A percentile compares a stretch with the other conserved stretches of the same genome.
These are phyloP conservation scores for Phytophthora rubi DNA, from an alignment of 352 stramenopile species.

Conservation along the genomic window DNA sequence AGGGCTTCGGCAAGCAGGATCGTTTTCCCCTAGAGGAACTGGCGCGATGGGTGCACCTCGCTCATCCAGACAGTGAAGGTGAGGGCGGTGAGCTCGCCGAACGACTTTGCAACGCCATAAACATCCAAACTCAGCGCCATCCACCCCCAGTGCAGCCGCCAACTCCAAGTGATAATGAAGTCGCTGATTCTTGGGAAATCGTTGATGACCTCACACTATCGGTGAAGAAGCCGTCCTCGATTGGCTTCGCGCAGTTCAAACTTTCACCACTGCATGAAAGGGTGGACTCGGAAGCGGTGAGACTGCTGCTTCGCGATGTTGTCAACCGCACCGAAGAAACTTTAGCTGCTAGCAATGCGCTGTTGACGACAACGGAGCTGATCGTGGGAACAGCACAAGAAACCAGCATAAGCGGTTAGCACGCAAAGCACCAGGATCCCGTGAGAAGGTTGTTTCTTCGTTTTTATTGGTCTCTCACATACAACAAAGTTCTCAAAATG, in stretches of 20 bases:
- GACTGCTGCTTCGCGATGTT: conserved; percentile 29
- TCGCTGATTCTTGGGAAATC: conserved; percentile 38
- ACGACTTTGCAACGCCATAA: conserved; percentile 49
- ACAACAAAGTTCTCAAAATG: conserved; percentile 34
- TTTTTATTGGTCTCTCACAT: conserved; percentile 41
- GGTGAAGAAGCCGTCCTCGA: conserved; percentile 8
- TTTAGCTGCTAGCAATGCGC: neutral
- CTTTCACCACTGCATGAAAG: conserved; percentile 29
- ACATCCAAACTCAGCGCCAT: conserved; percentile 48
- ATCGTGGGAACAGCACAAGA: conserved; percentile 18
- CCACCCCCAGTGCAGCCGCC: neutral
- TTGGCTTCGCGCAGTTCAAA: conserved; percentile 50
- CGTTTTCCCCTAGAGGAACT: conserved; percentile 54
- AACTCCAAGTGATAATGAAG: conserved; percentile 3
- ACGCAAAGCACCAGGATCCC: neutral
- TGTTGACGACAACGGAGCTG: conserved; percentile 12
- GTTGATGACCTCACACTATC: conserved; percentile 11
- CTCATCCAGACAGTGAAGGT: conserved; percentile 10
- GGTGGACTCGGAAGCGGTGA: conserved; percentile 23
- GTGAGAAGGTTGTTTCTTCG: conserved; percentile 28
- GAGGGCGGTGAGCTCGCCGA: conserved; percentile 30
- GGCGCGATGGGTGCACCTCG: conserved; percentile 38
- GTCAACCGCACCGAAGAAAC: conserved; percentile 23
- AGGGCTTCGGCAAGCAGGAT: conserved; percentile 67
- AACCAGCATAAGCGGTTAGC: conserved; percentile 9